Evolutionary conservation across 2,329 filamentous ascomycete species (phyloP), one percentile per base, ranked within the genome.

Genomic region (Paraphoma sp.): DNA sequence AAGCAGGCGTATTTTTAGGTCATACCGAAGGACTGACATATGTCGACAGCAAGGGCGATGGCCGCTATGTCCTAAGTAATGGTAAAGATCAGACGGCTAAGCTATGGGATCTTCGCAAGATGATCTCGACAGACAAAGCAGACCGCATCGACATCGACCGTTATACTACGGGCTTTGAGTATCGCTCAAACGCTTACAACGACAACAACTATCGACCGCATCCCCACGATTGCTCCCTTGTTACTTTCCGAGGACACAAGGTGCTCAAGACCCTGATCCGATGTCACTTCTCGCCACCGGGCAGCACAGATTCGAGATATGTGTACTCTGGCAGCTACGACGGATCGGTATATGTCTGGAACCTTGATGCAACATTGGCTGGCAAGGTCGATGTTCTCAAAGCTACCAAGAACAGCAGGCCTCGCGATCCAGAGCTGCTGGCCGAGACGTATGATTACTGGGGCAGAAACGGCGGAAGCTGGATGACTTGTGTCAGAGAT

Each of bases 61-160:
- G 88, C 2, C 86, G 94, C 54, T 98, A 98, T 74, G 90, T 98
- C 8, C 85, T 99, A 28, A 93, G 89, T 64, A 99, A 99, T 69
- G 92, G 88, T 59, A 99, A 98, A 73, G 95, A 99, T 72, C 95
- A 98, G 76, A 94, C 89, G 42, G 96, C 96, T 87, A 98, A 98
- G 78, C 84, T 99, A 0, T 99, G 95, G 95, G 95, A 99, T 75
- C 75, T 97, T 53, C 85, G 94, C 49, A 96, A 91, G 83, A 94
- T 93, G 84, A 91, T 95, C 82, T 87, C 87, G 5, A 89, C 89
- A 0, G 84, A 88, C 33, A 80, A 83, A 50, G 90, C 87, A 56
- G 81, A 83, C 45, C 77, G 81, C 31, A 79, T 87, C 51, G 81
- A 87, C 58, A 82, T 85, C 4, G 78, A 81, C n/a, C 77, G 81